A percentile compares a stretch with the other conserved stretches of the same genome.
Evolutionary conservation across 257 asterid species (phyloP).

Genomic region (Solanum lignicaule): DNA sequence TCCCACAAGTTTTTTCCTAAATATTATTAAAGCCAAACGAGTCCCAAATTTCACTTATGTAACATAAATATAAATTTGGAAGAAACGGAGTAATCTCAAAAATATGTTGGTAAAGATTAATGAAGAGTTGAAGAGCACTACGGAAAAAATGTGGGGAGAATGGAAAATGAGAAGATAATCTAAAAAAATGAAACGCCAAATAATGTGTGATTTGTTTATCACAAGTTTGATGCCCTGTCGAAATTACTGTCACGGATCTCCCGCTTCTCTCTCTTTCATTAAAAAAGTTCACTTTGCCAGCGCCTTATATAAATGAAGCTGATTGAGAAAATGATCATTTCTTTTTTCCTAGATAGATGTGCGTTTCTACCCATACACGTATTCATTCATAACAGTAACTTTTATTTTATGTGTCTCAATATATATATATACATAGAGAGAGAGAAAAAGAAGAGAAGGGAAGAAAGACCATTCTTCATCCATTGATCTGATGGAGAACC

Average conservation of each 20-base stretch:
- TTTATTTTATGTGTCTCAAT: too few species aligned
- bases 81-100: background rate
- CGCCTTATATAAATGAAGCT: background rate
- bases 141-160: background rate
- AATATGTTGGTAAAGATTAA: background rate
- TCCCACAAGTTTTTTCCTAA: background rate
- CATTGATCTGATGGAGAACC: constrained; percentile 5
- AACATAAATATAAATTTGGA: background rate
- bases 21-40: too few species aligned
- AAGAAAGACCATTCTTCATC: background rate
- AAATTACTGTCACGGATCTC: background rate
- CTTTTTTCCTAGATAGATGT: background rate
- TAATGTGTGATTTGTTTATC: background rate
- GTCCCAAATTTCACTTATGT: too few species aligned
- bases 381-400: background rate
- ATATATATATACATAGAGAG: background rate
- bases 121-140: background rate
- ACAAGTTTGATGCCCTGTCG: background rate
- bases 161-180: background rate
- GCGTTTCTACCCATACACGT: background rate
- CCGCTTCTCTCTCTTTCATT: background rate
- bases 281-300: too few species aligned
- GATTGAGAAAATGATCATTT: background rate
- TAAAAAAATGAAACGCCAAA: background rate
- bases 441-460: background rate